phyloP scores from a whole-genome alignment of 2,329 filamentous ascomycete genomes.

The Beauveria scarabaeidicola region DNA sequence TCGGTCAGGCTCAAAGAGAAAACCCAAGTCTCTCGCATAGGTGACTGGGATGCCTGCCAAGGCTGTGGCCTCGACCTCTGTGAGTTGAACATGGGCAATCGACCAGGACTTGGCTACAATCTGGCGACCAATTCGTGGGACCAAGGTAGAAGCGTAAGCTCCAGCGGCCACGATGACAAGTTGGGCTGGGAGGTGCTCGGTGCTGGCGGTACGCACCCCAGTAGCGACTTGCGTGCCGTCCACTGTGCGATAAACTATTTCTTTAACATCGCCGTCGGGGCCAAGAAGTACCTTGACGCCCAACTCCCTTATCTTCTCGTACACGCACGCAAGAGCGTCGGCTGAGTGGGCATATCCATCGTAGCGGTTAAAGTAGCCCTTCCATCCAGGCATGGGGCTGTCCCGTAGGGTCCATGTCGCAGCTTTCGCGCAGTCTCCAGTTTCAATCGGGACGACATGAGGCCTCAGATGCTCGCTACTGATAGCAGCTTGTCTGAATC shows the following conservation, averaged over 20 bases:
- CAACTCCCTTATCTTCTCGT: slow-evolving; percentile 28
- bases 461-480: slow-evolving; percentile 30
- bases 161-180: slow-evolving; percentile 45
- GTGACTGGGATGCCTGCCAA: slow-evolving; percentile 52
- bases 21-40: slow-evolving; percentile 52
- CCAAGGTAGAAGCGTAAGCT: slow-evolving; percentile 36
- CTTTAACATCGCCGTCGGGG: slow-evolving; percentile 19
- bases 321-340: slow-evolving; percentile 40
- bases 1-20: slow-evolving; percentile 57
- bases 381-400: slow-evolving; percentile 41
- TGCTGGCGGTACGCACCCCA: slow-evolving; percentile 20
- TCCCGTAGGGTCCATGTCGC: slow-evolving; percentile 38
- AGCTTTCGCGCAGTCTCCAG: slow-evolving; percentile 13
- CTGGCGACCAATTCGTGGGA: slow-evolving; percentile 40
- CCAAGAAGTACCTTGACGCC: slow-evolving; percentile 32
- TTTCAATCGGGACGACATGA: slow-evolving; percentile 30
- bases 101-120: slow-evolving; percentile 50
- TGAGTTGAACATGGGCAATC: slow-evolving; percentile 51
- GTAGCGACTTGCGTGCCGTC: slow-evolving; percentile 12
- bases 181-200: slow-evolving; percentile 20
- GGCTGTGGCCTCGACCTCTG: slow-evolving; percentile 40
- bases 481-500: slow-evolving; percentile 15
- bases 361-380: slow-evolving; percentile 49
- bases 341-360: slow-evolving; percentile 50
- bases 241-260: slow-evolving; percentile 17